Conservation (phyloP, 371 early-diverging fungal genomes). For the Lichtheimia ramosa region DNA sequence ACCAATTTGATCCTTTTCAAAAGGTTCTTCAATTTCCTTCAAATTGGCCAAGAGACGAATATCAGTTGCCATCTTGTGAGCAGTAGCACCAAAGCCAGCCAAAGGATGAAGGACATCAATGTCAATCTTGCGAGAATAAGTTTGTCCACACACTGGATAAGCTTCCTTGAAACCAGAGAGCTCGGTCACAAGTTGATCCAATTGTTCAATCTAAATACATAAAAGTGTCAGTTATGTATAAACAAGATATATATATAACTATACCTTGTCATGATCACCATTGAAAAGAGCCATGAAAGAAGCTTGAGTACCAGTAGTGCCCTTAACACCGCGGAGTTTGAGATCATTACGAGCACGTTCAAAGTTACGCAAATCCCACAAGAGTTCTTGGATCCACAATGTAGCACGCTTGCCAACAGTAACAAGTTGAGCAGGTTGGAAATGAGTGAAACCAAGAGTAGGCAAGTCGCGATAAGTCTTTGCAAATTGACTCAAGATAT, state of each 20-base stretch:
- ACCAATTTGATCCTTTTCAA: constrained; percentile 98
- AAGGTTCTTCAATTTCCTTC: constrained; percentile 98
- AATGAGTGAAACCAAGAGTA: constrained; percentile 97
- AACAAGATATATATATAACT: not conserved
- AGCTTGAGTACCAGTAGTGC: constrained; percentile 98
- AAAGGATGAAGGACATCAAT: constrained; percentile 87
- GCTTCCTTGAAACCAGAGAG: constrained; percentile 82
- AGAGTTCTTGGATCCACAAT: constrained; percentile 92
- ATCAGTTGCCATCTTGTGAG: constrained; percentile 97
- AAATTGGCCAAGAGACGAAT: constrained; percentile 93
- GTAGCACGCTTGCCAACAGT: constrained; percentile 98
- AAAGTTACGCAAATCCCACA: constrained; percentile 96
- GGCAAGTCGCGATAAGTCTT: constrained; percentile 81
- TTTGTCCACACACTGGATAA: constrained; percentile 96
- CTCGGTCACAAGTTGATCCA: constrained; percentile 90
- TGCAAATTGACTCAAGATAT: constrained; percentile 81
- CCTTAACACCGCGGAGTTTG: constrained; percentile 96
- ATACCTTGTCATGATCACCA: constrained; percentile 89
- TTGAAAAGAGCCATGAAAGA: constrained; percentile 95
- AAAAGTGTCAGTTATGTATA: not conserved
- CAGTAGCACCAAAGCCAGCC: constrained; percentile 92
- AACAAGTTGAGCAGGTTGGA: constrained; percentile 97
- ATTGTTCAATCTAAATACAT: constrained; percentile 61
- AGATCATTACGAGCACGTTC: constrained; percentile 86
- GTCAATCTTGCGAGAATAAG: constrained; percentile 97